These are phyloP conservation scores for Cercophora samala DNA, from an alignment of 495 filamentous ascomycete genomes.

Conservation along the genomic window DNA sequence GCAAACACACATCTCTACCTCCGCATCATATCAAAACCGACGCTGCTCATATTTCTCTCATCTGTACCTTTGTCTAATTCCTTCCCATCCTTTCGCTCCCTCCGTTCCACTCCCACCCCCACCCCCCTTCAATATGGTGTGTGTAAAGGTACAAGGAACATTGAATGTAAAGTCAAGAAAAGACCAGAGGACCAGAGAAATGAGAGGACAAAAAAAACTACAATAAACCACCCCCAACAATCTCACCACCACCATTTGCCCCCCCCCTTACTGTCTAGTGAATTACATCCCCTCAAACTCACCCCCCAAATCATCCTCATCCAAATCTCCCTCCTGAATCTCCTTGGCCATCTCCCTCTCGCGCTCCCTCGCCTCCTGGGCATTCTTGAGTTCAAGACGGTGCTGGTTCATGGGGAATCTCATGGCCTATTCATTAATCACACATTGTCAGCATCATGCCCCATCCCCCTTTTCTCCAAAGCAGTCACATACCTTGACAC, in stretches of 20 bases:
- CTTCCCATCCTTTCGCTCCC: not conserved
- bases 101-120: not conserved
- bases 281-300: slow-evolving; percentile 95
- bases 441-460: slow-evolving; percentile 12
- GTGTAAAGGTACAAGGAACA: not conserved
- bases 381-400: slow-evolving; percentile 94
- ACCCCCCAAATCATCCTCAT: slow-evolving; percentile 93
- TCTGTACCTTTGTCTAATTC: not conserved
- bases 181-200: not conserved
- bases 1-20: not conserved
- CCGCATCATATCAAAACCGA: not conserved
- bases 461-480: not conserved
- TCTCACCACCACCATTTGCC: not conserved
- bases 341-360: slow-evolving; percentile 97
- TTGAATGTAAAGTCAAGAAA: not conserved
- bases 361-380: slow-evolving; percentile 91
- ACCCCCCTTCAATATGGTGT: not conserved
- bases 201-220: not conserved
- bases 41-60: not conserved
- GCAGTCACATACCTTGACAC: slow-evolving; percentile 75
- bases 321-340: slow-evolving; percentile 96
- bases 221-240: not conserved
- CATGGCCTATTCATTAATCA: slow-evolving; percentile 80
- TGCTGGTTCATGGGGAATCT: slow-evolving; percentile 99
- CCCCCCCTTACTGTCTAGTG: not conserved